A percentile compares a stretch with the other conserved stretches of the same genome.
These are phyloP conservation scores for Leccinum sublutescens DNA, from an alignment of 768 basidiomycete genomes.

Conservation along the genomic window DNA sequence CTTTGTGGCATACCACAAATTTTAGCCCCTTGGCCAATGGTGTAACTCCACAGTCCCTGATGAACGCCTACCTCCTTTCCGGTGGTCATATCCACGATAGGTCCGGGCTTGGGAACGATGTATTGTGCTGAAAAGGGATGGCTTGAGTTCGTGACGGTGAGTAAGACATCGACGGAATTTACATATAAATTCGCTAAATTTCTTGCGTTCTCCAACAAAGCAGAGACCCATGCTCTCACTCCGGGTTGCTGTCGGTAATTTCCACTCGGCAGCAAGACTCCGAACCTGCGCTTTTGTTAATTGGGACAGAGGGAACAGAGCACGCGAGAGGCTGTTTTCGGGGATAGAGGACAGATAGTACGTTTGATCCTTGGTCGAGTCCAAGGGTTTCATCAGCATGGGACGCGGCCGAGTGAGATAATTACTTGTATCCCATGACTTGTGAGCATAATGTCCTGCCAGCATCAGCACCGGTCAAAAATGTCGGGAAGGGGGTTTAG, in stretches of 20 bases:
- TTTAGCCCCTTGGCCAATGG: slow-evolving; percentile 78
- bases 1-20: slow-evolving; percentile 57
- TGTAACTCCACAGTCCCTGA: slow-evolving; percentile 78
- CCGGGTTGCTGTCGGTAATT: slow-evolving; percentile 69
- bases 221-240: slow-evolving; percentile 94
- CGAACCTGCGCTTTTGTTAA: slow-evolving; percentile 73
- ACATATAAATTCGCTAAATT: slow-evolving; percentile 76
- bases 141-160: not conserved
- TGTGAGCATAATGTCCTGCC: slow-evolving; percentile 84
- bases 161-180: slow-evolving; percentile 20
- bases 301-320: slow-evolving; percentile 75
- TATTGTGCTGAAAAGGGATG: slow-evolving; percentile 60
- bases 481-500: not conserved
- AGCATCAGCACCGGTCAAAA: not conserved
- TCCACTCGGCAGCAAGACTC: slow-evolving; percentile 58
- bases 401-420: slow-evolving; percentile 36
- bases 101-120: slow-evolving; percentile 64
- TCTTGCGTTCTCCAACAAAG: slow-evolving; percentile 81
- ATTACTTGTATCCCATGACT: slow-evolving; percentile 43
- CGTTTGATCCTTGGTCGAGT: slow-evolving; percentile 82
- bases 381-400: slow-evolving; percentile 51
- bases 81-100: slow-evolving; percentile 56
- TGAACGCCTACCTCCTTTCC: slow-evolving; percentile 61
- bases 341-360: slow-evolving; percentile 85
- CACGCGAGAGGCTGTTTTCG: slow-evolving; percentile 59